These are phyloP conservation scores for Tolypocladium album DNA, from an alignment of 2,329 filamentous ascomycete genomes.

Conservation along the genomic window DNA sequence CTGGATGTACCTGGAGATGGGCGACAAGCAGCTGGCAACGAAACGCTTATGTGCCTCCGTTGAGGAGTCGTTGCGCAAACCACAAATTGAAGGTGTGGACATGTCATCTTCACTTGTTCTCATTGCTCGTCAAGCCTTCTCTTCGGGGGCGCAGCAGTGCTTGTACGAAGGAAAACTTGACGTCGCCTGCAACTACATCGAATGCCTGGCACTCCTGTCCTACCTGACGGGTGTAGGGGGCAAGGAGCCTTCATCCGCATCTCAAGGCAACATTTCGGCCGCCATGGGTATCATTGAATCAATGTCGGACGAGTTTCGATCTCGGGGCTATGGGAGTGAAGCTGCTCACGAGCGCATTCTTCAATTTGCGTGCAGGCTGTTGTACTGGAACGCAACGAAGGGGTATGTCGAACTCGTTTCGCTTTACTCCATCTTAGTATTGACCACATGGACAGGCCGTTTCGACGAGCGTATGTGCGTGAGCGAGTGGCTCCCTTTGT, in stretches of 20 bases:
- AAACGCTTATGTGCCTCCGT: conserved; percentile 28
- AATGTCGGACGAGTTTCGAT: conserved; percentile 31
- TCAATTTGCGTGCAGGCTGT: conserved; percentile 55
- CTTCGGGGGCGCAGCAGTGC: conserved; percentile 41
- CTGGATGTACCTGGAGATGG: conserved; percentile 50
- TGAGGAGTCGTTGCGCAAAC: conserved; percentile 15
- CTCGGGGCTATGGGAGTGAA: conserved; percentile 20
- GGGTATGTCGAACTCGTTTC: conserved; percentile 27
- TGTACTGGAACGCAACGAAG: conserved; percentile 54
- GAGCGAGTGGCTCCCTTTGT: conserved; percentile 51
- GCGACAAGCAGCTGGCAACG: conserved; percentile 21
- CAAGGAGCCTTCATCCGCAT: conserved; percentile 30
- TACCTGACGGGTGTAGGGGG: conserved; percentile 46
- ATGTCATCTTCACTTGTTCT: conserved; percentile 32
- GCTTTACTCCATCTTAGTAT: neutral
- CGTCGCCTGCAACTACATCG: conserved; percentile 43
- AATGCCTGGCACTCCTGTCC: conserved; percentile 52
- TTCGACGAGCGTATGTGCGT: conserved; percentile 57
- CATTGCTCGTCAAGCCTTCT: conserved; percentile 42
- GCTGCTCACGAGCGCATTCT: conserved; percentile 51
- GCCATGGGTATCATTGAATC: conserved; percentile 30
- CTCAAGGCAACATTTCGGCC: conserved; percentile 46
- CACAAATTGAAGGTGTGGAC: conserved; percentile 5
- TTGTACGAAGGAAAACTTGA: conserved; percentile 37
- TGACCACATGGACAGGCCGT: conserved; percentile 33